Conservation (phyloP, 345 rosid species). For the Psidium guajava region DNA sequence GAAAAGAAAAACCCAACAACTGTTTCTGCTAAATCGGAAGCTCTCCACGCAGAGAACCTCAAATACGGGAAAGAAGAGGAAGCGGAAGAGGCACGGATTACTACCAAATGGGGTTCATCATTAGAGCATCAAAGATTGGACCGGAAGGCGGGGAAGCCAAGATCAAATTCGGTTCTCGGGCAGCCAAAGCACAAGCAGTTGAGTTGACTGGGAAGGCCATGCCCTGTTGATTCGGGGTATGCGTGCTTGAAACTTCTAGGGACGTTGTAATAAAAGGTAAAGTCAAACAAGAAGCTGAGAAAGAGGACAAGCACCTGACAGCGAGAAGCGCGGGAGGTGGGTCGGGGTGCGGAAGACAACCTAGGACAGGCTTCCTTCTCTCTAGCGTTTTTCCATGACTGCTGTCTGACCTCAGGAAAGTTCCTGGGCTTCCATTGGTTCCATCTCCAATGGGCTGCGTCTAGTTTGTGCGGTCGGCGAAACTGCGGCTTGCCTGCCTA, state of each 20-base stretch:
- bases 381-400: neutral
- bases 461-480: neutral
- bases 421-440: neutral
- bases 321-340: neutral
- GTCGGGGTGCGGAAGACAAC: too few species aligned
- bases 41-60: neutral
- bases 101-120: neutral
- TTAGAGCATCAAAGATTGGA: neutral
- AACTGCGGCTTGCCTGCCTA: neutral
- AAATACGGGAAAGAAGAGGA: neutral
- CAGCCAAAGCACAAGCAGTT: neutral
- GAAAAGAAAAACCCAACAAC: neutral
- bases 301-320: neutral
- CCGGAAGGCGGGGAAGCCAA: neutral
- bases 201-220: neutral
- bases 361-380: neutral
- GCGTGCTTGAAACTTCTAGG: neutral
- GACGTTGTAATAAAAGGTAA: neutral
- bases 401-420: neutral
- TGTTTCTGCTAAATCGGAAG: neutral
- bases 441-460: neutral
- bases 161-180: neutral
- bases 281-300: neutral
- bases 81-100: neutral
- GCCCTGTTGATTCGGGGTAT: neutral